Base-by-base conservation (phyloP, 2,329 filamentous ascomycete species). In the Calonectria pauciramosa region DNA sequence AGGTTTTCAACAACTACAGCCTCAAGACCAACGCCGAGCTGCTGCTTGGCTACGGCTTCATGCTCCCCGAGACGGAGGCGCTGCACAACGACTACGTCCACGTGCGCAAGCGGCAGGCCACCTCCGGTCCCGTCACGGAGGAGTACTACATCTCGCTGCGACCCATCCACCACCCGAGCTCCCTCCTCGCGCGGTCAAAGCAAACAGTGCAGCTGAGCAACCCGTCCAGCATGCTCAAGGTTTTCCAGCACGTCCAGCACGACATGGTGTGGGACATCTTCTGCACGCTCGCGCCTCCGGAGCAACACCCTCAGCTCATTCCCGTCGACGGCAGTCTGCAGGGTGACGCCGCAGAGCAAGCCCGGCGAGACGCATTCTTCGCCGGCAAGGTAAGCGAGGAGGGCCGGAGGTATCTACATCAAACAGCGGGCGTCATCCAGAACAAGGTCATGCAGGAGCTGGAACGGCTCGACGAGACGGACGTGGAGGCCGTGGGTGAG, bases 11-110 rank as follows among this genome's bases (percentile, higher is more conserved):
- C 85, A 95, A 94, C 82, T 96, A 96, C 80, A 94, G 94, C 36
- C 83, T 86, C 80, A 94, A 95, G 83, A 94, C 93, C 9, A 96
- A 95, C 79, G 93, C 93, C 73, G 93, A 95, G 84, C 85, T 94
- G 30, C 86, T 94, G 1, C 85, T 93, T 2, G 91, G 89, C 0
- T 94, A 94, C 79, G 91, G 91, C 3, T 93, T 93, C 80, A 87
- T 90, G 75, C 81, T 93, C 0, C 87, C 89, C 1, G 84, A 87
- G 68, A 86, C 86, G 0, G 82, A 84, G 0, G 82, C 80, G 6
- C 83, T 92, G 71, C 90, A 92, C 80, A 92, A 92, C 77, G 91
- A 92, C 81, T 92, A 92, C 79, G 83, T 90, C 0, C 90, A 92
- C 79, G 84, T 92, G 13, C 87, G 89, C 69, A 90, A 89, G 80